These are phyloP conservation scores for Apiospora sp. DNA, from an alignment of 2,329 filamentous ascomycete genomes.

Conservation along the genomic window DNA sequence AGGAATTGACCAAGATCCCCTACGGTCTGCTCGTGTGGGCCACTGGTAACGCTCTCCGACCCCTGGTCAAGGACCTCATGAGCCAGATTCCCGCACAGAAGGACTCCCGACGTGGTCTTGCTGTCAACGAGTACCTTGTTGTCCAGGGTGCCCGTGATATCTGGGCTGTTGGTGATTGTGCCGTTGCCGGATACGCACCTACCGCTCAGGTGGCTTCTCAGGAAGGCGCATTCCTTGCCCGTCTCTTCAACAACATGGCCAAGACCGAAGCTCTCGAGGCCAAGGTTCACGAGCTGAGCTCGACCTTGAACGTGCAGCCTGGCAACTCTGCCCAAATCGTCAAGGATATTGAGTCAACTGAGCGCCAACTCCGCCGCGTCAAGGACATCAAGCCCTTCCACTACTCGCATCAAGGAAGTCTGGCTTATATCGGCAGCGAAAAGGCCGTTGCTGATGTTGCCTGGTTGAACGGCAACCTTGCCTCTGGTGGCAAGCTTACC, in stretches of 20 bases:
- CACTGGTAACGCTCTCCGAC: constrained; percentile 92
- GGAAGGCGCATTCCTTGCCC: constrained; percentile 93
- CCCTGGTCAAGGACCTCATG: constrained; percentile 91
- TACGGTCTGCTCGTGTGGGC: constrained; percentile 98
- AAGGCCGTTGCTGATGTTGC: constrained; percentile 97
- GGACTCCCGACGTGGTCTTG: constrained; percentile 91
- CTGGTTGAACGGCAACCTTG: constrained; percentile 97
- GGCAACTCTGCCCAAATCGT: constrained; percentile 73
- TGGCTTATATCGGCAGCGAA: constrained; percentile 98
- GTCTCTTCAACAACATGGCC: constrained; percentile 98
- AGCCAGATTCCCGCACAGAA: constrained; percentile 91
- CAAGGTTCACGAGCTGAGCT: constrained; percentile 75
- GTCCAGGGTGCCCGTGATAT: constrained; percentile 97
- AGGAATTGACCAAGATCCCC: constrained; percentile 81
- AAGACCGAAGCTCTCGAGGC: constrained; percentile 86
- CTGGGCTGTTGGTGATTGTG: constrained; percentile 98
- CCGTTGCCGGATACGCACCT: constrained; percentile 95
- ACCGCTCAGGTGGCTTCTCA: constrained; percentile 97
- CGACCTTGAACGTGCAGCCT: constrained; percentile 65
- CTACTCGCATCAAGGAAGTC: constrained; percentile 95
- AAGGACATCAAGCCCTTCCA: constrained; percentile 98
- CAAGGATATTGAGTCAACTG: constrained; percentile 81
- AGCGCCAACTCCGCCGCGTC: constrained; percentile 86
- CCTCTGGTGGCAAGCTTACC: constrained; percentile 90
- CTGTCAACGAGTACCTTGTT: constrained; percentile 98